phyloP scores from a whole-genome alignment of 2,329 filamentous ascomycete genomes.

The Monosporascus cannonballus region DNA sequence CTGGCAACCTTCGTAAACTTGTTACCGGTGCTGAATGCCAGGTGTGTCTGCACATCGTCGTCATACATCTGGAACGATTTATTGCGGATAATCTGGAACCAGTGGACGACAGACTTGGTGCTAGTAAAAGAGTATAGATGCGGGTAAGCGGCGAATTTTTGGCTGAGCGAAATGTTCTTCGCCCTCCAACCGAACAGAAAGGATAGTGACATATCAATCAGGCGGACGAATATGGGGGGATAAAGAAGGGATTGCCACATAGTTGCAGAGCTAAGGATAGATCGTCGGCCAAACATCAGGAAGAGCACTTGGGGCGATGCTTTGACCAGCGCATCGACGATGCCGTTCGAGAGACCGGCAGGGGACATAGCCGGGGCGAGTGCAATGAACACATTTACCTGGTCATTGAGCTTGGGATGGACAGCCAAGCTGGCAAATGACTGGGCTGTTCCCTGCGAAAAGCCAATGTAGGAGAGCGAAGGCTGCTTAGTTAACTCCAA shows the following conservation, averaged over 20 bases:
- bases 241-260: slow-evolving; percentile 98
- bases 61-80: slow-evolving; percentile 98
- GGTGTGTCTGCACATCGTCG: slow-evolving; percentile 77
- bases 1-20: slow-evolving; percentile 96
- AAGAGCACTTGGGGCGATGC: slow-evolving; percentile 89
- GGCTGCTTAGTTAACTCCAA: slow-evolving; percentile 74
- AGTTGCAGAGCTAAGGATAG: slow-evolving; percentile 84
- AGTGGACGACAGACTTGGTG: slow-evolving; percentile 95
- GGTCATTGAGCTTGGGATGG: slow-evolving; percentile 84
- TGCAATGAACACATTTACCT: slow-evolving; percentile 93
- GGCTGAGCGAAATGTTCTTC: slow-evolving; percentile 73
- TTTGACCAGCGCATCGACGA: slow-evolving; percentile 90
- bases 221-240: slow-evolving; percentile 82
- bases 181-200: slow-evolving; percentile 90
- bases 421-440: slow-evolving; percentile 91
- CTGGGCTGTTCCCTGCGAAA: slow-evolving; percentile 94
- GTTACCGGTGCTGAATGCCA: slow-evolving; percentile 62
- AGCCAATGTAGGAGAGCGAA: slow-evolving; percentile 91
- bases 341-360: slow-evolving; percentile 78
- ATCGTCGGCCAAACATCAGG: slow-evolving; percentile 84
- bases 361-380: slow-evolving; percentile 96
- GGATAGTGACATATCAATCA: slow-evolving; percentile 74
- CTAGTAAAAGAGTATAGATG: slow-evolving; percentile 96
- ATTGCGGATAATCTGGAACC: slow-evolving; percentile 98
- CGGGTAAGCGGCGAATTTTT: slow-evolving; percentile 92